A percentile compares a stretch with the other conserved stretches of the same genome.
Evolutionary conservation across 371 early-diverging fungal species (phyloP).

Genomic region (Mortierella polycephala): DNA sequence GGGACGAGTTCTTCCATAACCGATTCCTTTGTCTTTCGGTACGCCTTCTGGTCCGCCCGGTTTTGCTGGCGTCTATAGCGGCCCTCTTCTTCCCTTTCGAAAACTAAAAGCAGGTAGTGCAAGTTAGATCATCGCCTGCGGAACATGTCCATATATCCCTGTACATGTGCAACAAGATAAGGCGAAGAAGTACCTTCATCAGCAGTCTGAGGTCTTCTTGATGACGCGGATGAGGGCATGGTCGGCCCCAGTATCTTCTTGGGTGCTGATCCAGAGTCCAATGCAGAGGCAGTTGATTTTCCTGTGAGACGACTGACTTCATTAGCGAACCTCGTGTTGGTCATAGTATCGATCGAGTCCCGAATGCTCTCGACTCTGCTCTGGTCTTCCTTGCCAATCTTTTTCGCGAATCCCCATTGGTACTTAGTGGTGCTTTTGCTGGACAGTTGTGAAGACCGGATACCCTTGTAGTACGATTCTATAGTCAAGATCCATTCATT

Average conservation of each 20-base stretch:
- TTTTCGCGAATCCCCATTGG: slow-evolving; percentile 82
- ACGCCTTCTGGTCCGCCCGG: slow-evolving; percentile 63
- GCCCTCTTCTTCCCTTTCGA: slow-evolving; percentile 70
- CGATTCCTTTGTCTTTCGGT: slow-evolving; percentile 66
- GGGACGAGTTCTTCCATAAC: slow-evolving; percentile 86
- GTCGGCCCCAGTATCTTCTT: slow-evolving; percentile 32
- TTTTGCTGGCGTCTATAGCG: slow-evolving; percentile 54
- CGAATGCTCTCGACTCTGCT: slow-evolving; percentile 66
- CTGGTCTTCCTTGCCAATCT: slow-evolving; percentile 60
- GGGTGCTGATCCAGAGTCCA: slow-evolving; percentile 2
- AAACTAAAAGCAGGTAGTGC: slow-evolving; percentile 30
- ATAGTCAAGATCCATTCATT: neutral
- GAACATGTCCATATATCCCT: neutral
- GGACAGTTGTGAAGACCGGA: slow-evolving; percentile 70
- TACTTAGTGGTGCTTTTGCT: slow-evolving; percentile 74
- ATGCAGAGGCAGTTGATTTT: slow-evolving; percentile 12
- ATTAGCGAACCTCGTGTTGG: slow-evolving; percentile 56
- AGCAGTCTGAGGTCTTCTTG: slow-evolving; percentile 35
- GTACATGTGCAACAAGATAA: neutral
- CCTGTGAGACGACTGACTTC: slow-evolving; percentile 49
- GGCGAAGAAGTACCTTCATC: slow-evolving; percentile 31
- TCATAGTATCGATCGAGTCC: slow-evolving; percentile 74
- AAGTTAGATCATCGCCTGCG: too few species aligned
- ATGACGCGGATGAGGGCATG: slow-evolving; percentile 25
- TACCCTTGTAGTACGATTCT: slow-evolving; percentile 78